Conservation (phyloP, 2,329 filamentous ascomycete species). For the Sclerotiophoma versabilis region DNA sequence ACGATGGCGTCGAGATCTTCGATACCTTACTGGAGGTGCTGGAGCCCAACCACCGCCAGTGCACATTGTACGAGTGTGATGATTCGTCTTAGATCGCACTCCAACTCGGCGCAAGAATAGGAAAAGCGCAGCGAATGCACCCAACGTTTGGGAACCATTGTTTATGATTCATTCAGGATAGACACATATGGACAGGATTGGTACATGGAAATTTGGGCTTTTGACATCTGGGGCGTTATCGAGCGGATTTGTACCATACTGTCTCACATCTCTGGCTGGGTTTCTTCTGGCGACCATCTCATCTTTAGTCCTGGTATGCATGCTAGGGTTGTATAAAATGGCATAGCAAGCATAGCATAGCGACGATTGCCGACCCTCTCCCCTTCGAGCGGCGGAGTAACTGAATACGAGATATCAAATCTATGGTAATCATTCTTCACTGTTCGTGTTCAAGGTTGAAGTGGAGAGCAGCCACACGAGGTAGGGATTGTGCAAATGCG, state of each 20-base stretch:
- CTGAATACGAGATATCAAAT: neutral
- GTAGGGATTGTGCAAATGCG: too few species aligned
- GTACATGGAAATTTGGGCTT: neutral
- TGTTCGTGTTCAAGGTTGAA: too few species aligned
- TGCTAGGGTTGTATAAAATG: conserved; percentile 14
- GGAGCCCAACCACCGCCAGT: conserved; percentile 17
- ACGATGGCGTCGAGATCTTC: conserved; percentile 25
- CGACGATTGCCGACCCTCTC: conserved; percentile 16
- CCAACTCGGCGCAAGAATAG: neutral
- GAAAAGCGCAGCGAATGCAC: neutral
- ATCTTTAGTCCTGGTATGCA: conserved; percentile 2
- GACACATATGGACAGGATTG: conserved; percentile 3
- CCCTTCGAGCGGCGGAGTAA: conserved; percentile 11
- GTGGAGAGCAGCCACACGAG: too few species aligned
- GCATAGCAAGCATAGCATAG: conserved; percentile 13
- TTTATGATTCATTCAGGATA: conserved; percentile 7
- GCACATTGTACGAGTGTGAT: conserved; percentile 21
- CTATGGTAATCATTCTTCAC: too few species aligned
- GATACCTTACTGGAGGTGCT: conserved; percentile 32
- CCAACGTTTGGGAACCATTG: neutral
- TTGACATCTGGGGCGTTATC: conserved; percentile 1
- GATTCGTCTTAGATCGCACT: conserved; percentile 4
- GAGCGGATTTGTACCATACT: conserved; percentile 14
- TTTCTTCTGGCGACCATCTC: conserved; percentile 2
- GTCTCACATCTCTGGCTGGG: conserved; percentile 8